phyloP scores from a whole-genome alignment of 306 rosid genomes.

The Canavalia gladiata region DNA sequence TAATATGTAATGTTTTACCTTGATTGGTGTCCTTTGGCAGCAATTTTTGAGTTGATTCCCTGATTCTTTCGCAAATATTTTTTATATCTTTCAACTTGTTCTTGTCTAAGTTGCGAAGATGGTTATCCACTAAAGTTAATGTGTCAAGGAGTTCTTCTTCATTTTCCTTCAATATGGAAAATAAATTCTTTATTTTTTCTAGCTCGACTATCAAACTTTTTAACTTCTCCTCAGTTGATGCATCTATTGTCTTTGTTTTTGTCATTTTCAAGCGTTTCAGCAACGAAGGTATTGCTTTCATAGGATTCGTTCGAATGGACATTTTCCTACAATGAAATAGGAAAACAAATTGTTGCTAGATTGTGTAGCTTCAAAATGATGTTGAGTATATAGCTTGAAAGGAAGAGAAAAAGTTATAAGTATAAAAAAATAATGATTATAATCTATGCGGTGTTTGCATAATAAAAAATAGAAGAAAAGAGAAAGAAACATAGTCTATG shows the following conservation, averaged over 20 bases:
- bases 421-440: no score
- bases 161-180: background rate
- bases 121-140: background rate
- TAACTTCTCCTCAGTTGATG: background rate
- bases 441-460: no score
- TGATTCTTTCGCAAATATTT: background rate
- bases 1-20: background rate
- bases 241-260: background rate
- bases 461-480: no score
- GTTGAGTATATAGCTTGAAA: background rate
- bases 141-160: background rate
- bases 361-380: background rate
- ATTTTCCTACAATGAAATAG: background rate
- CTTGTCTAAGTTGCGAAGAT: background rate
- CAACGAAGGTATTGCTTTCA: conserved; percentile 8
- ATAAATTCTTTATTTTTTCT: background rate
- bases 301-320: conserved; percentile 7
- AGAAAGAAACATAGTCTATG: no score
- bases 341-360: background rate
- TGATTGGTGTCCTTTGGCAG: background rate
- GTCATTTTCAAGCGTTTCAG: background rate
- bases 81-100: background rate
- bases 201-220: background rate
- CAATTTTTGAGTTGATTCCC: background rate
- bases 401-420: no score